Conservation (phyloP, 768 basidiomycete species). For the Xanthoconium stramineum region DNA sequence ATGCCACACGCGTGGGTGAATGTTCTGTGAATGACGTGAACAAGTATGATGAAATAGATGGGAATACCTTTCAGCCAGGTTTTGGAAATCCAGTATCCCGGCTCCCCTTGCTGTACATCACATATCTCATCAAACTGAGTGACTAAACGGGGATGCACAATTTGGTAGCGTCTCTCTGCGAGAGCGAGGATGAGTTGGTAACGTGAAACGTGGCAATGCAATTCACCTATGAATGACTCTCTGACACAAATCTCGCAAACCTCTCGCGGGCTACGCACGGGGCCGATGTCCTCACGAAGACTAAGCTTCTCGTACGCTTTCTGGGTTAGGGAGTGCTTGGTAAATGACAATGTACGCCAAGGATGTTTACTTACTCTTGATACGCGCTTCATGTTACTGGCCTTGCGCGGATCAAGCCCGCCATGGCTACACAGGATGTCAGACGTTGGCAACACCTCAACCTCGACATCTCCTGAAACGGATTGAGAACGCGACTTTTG, state of each 20-base stretch:
- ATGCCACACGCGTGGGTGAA: conserved; percentile 6
- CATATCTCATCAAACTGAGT: conserved; percentile 54
- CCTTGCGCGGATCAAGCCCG: conserved; percentile 56
- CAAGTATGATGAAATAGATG: conserved; percentile 7
- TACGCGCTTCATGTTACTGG: conserved; percentile 66
- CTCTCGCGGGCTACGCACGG: conserved; percentile 45
- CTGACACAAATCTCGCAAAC: conserved; percentile 62
- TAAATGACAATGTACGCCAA: not conserved
- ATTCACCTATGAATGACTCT: conserved; percentile 54
- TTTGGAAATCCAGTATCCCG: conserved; percentile 73
- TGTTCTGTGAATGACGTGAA: conserved; percentile 10
- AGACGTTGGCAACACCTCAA: conserved; percentile 29
- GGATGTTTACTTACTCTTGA: conserved; percentile 39
- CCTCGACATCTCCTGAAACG: conserved; percentile 14
- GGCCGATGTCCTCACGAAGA: conserved; percentile 45
- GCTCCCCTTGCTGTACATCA: conserved; percentile 39
- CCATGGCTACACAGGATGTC: conserved; percentile 65
- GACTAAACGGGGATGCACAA: conserved; percentile 63
- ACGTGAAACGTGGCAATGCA: not conserved
- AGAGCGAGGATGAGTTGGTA: not conserved
- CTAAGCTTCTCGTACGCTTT: conserved; percentile 25
- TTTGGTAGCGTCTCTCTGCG: conserved; percentile 65
- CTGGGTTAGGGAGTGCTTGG: conserved; percentile 6
- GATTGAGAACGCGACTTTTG: conserved; percentile 19
- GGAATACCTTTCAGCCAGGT: conserved; percentile 68